A percentile compares a stretch with the other conserved stretches of the same genome.
phyloP scores from a whole-genome alignment of 1,284 basidiomycete genomes.

The Prillingera fragicola region DNA sequence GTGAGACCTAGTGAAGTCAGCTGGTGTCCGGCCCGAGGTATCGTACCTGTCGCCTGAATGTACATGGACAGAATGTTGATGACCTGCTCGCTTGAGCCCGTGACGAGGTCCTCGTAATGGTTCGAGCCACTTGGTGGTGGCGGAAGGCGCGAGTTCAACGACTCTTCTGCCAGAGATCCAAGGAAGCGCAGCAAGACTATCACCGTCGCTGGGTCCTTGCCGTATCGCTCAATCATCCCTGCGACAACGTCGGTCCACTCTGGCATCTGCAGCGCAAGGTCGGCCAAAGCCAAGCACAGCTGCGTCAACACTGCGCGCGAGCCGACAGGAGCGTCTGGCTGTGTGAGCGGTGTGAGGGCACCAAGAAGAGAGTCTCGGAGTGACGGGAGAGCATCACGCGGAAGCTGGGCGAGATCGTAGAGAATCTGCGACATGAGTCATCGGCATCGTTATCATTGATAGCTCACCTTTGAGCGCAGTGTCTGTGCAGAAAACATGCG shows the following conservation, averaged over 20 bases:
- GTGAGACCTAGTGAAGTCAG: conserved; percentile 65
- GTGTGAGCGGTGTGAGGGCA: conserved; percentile 62
- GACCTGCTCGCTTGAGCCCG: conserved; percentile 66
- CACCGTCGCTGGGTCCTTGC: conserved; percentile 75
- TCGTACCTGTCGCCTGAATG: conserved; percentile 75
- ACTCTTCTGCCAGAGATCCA: conserved; percentile 85
- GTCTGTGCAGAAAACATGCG: conserved; percentile 96
- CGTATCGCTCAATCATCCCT: conserved; percentile 78
- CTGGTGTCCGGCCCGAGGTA: not conserved
- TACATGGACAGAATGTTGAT: conserved; percentile 82
- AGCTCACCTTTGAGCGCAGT: conserved; percentile 81
- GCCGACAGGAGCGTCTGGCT: conserved; percentile 54
- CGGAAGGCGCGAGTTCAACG: conserved; percentile 79
- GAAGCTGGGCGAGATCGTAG: conserved; percentile 89
- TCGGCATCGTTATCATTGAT: conserved; percentile 1
- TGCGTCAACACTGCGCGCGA: conserved; percentile 84
- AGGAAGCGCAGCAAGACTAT: conserved; percentile 82
- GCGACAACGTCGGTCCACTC: conserved; percentile 78
- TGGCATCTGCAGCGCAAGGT: conserved; percentile 83
- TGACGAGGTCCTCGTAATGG: conserved; percentile 55
- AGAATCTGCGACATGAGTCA: conserved; percentile 61
- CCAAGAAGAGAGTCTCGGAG: conserved; percentile 81
- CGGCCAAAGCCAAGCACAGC: conserved; percentile 81
- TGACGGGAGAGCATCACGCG: conserved; percentile 62
- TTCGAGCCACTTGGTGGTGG: conserved; percentile 61